Base-by-base conservation (phyloP, 1,284 basidiomycete genomes). In the Ustilago loliicola region DNA sequence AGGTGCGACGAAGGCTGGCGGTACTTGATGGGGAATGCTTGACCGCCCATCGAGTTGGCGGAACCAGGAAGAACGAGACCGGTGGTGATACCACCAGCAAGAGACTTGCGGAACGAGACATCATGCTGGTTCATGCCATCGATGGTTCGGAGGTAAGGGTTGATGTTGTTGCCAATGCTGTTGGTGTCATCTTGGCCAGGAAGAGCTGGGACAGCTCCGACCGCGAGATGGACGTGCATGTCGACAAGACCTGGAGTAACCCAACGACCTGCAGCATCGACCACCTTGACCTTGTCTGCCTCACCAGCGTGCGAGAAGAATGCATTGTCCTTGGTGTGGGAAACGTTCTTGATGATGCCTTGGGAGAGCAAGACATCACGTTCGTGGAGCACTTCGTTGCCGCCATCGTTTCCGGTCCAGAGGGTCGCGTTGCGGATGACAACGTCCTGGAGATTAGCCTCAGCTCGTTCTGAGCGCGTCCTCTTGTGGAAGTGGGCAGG, bases 381-480 rank as follows among this genome's bases (percentile, higher is more conserved):
- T 6, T 81, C 92, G 30, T 89, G 87, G 21, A 93, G 84, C 40
- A 93, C 87, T 77, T 92, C 90, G 21, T 89, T 89, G 6, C 91
- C 91, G 58, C 91, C 90, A 38, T 91, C 86, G 52, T 89, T 89
- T 21, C 93, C 93, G 0, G 93, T 94, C 89, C 94, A 93, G 21
- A 96, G 89, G 0, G 90, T 91, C 2, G 91, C 93, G 85, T 96
- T 94, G 83, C 89, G 89, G 78, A 96, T 91, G 79, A 92, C 88
- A 8, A 91, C 91, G 3, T 91, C 87, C 45, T 89, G 89, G 0
- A 54, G 27, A 3, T 91, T 91, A 7, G 87, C 86, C 61, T 92
- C 93, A 79, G 90, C 93, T 47, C 94, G 88, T 82, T 95, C 93
- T 6, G 91, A 93, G 38, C 85, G 86, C 8, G 89, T 89, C 15